Percentiles rank a stretch among this genome's conserved stretches.
phyloP scores from a whole-genome alignment of 768 basidiomycete species.

The Termitomyces bulborhizus region DNA sequence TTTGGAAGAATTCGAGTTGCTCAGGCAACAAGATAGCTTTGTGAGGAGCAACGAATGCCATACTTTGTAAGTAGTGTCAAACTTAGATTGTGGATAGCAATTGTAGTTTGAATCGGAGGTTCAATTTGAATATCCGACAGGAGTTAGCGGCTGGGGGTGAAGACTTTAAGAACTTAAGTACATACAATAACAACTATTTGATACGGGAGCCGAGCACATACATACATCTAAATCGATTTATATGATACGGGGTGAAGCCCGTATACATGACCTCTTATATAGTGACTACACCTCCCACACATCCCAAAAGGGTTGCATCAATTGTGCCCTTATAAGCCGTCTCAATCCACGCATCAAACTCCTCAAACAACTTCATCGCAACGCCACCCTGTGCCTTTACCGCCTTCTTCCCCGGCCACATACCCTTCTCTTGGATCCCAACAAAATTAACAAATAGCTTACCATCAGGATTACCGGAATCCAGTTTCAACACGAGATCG shows the following conservation, averaged over 20 bases:
- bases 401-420: conserved; percentile 73
- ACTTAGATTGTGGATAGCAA: not conserved
- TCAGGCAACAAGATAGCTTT: conserved; percentile 73
- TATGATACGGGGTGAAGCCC: not conserved
- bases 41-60: conserved; percentile 43
- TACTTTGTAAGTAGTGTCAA: conserved; percentile 1
- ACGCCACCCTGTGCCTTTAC: conserved; percentile 42
- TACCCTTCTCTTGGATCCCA: conserved; percentile 75
- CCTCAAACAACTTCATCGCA: conserved; percentile 70
- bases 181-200: too few species aligned
- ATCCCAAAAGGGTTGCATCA: conserved; percentile 64
- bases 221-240: not conserved
- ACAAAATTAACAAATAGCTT: conserved; percentile 65
- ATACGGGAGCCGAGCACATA: too few species aligned
- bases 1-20: conserved; percentile 80
- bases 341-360: conserved; percentile 72
- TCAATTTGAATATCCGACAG: not conserved
- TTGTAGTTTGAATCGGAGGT: not conserved
- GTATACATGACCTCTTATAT: conserved; percentile 19
- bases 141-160: too few species aligned
- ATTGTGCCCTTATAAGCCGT: conserved; percentile 55
- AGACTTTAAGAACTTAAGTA: too few species aligned
- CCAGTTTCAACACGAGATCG: conserved; percentile 62
- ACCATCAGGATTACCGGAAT: conserved; percentile 19
- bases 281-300: conserved; percentile 54